Base-by-base conservation (phyloP, 1,284 basidiomycete genomes). In the Fistulinella staudtii region DNA sequence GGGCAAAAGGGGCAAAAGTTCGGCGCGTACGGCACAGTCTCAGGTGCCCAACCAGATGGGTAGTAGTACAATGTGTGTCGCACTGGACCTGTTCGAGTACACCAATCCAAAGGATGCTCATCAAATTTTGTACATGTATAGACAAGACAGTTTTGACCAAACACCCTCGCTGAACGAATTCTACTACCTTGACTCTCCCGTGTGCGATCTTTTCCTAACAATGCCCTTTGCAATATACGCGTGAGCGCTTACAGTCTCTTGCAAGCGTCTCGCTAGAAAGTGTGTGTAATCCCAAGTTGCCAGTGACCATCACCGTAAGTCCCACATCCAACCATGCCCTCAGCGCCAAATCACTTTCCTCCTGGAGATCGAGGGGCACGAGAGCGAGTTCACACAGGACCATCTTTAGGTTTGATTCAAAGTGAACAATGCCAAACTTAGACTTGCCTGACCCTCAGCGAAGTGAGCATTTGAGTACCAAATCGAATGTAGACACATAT, bases 81-180 rank as follows among this genome's bases (percentile, higher is more conserved):
- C 3, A 1, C 51, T 53, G 22, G 37, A 47, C 38, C 43, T 47
- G 9, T 36, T n/a, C 20, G n/a, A n/a, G n/a, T n/a, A n/a, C n/a
- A n/a, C n/a, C n/a, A n/a, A n/a, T n/a, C n/a, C n/a, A n/a, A n/a
- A n/a, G n/a, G n/a, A n/a, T n/a, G n/a, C n/a, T n/a, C n/a, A n/a
- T n/a, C n/a, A n/a, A n/a, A n/a, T n/a, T n/a, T 7, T 11, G 24
- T n/a, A n/a, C n/a, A n/a, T n/a, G n/a, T n/a, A n/a, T n/a, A n/a
- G n/a, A n/a, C n/a, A n/a, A n/a, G n/a, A n/a, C n/a, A n/a, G n/a
- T 24, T 10, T 13, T 11, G n/a, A 53, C 53, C 51, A 50, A 22
- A 50, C 8, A 1, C 41, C 36, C 3, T 57, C 54, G 1, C 20
- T 47, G 30, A 54, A 54, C 10, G 52, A 54, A 34, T 56, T 54